Evolutionary conservation across 2,329 filamentous ascomycete species (phyloP).

Genomic region (Alternaria sp.): DNA sequence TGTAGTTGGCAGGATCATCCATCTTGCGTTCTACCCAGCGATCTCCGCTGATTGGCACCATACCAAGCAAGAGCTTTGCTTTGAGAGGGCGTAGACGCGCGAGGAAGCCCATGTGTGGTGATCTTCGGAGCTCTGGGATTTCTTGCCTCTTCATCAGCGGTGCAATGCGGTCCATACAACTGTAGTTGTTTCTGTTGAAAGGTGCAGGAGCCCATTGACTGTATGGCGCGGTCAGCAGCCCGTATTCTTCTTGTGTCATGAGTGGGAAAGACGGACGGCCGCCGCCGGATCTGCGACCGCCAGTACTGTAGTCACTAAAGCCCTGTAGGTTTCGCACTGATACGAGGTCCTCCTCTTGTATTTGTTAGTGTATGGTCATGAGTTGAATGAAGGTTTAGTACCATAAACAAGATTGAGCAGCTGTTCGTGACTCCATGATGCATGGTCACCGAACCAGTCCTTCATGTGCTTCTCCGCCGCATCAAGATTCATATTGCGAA

Average conservation of each 20-base stretch:
- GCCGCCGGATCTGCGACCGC: slow-evolving; percentile 3
- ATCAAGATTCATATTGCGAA: slow-evolving; percentile 14
- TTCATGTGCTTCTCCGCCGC: slow-evolving; percentile 13
- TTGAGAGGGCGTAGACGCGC: slow-evolving; percentile 17
- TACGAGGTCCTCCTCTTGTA: slow-evolving; percentile 6
- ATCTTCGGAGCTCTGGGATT: not conserved
- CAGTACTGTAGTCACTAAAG: slow-evolving; percentile 8
- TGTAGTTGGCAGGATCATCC: slow-evolving; percentile 25
- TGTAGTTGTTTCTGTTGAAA: not conserved
- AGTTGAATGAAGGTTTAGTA: not conserved
- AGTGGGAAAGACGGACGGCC: slow-evolving; percentile 11
- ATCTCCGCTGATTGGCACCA: slow-evolving; percentile 22
- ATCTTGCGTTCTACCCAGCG: slow-evolving; percentile 25
- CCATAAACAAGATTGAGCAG: slow-evolving; percentile 7
- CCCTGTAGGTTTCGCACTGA: not conserved
- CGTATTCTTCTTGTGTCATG: slow-evolving; percentile 14
- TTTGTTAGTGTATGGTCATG: not conserved
- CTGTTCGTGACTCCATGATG: slow-evolving; percentile 17
- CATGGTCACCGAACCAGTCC: slow-evolving; percentile 16
- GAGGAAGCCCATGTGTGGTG: not conserved
- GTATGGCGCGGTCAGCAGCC: slow-evolving; percentile 4
- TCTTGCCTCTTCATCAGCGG: not conserved
- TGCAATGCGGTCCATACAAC: not conserved
- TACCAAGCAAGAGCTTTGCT: slow-evolving; percentile 21
- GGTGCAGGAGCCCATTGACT: slow-evolving; percentile 9